Conservation (phyloP, 75 land plant species). For the Pseudotsuga menziesii region DNA sequence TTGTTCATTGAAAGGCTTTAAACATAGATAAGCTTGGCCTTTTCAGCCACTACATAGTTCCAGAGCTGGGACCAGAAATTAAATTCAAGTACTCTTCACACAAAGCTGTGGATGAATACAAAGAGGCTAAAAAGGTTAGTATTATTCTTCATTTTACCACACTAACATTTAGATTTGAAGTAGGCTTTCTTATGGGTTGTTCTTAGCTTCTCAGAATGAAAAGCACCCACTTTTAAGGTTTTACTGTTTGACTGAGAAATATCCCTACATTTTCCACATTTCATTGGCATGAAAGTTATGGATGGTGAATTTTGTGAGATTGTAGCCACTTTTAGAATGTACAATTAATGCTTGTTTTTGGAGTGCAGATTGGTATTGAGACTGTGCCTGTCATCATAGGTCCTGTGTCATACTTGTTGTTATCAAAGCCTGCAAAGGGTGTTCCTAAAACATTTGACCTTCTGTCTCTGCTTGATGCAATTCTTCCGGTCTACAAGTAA, state of each 20-base stretch:
- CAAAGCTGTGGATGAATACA: slow-evolving; percentile 73
- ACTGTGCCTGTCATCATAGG: slow-evolving; percentile 33
- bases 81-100: slow-evolving; percentile 68
- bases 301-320: neutral
- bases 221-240: neutral
- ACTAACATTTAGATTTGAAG: no score
- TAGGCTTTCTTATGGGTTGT: neutral
- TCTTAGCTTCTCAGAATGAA: neutral
- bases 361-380: slow-evolving; percentile 29
- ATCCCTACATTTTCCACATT: neutral
- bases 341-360: neutral
- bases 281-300: neutral
- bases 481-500: slow-evolving; percentile 41
- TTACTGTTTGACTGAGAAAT: neutral
- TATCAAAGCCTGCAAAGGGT: slow-evolving; percentile 23
- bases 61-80: slow-evolving; percentile 66
- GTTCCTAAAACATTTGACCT: slow-evolving; percentile 19
- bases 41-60: slow-evolving; percentile 77
- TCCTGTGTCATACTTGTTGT: slow-evolving; percentile 21
- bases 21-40: neutral
- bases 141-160: no score
- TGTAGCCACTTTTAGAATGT: neutral
- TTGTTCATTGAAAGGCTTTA: neutral
- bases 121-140: slow-evolving; percentile 68
- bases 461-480: slow-evolving; percentile 19